These are phyloP conservation scores for Heterobasidion annosum DNA, from an alignment of 1,284 basidiomycete species.

Conservation along the genomic window DNA sequence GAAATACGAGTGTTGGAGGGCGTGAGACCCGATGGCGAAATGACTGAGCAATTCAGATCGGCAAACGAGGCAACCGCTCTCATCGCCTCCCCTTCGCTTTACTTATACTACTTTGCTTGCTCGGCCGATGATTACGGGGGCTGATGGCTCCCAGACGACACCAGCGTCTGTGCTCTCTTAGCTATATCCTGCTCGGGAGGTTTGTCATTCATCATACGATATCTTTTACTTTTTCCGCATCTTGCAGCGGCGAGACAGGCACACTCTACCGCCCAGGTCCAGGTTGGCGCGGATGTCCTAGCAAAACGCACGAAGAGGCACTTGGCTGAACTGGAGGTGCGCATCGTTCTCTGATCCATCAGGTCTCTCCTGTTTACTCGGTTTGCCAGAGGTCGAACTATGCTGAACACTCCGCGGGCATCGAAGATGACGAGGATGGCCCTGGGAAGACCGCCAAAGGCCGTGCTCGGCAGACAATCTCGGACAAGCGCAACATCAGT, in stretches of 20 bases:
- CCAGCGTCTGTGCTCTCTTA: not conserved
- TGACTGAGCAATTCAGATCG: too few relatives aligned
- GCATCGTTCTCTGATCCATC: not conserved
- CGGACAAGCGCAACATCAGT: constrained; percentile 50
- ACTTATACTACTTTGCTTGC: not conserved
- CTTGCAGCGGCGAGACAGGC: constrained; percentile 30
- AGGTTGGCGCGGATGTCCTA: constrained; percentile 51
- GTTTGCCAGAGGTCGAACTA: constrained; percentile 63
- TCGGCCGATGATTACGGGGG: constrained; percentile 7
- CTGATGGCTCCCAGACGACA: constrained; percentile 12
- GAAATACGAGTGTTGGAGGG: not conserved
- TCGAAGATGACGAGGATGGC: constrained; percentile 25
- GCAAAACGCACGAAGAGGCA: constrained; percentile 67
- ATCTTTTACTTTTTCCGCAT: constrained; percentile 6
- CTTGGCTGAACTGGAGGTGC: constrained; percentile 76
- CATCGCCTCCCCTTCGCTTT: not conserved
- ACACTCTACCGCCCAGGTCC: constrained; percentile 16
- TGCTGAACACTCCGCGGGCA: constrained; percentile 42
- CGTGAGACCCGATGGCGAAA: constrained; percentile 12
- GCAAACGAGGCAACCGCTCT: too few relatives aligned
- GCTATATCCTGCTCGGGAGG: not conserved
- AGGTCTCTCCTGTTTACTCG: constrained; percentile 1
- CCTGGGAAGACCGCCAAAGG: constrained; percentile 39
- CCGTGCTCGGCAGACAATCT: constrained; percentile 62
- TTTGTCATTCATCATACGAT: not conserved